Conservation (phyloP, 768 basidiomycete genomes). For the Cyathus striatus region DNA sequence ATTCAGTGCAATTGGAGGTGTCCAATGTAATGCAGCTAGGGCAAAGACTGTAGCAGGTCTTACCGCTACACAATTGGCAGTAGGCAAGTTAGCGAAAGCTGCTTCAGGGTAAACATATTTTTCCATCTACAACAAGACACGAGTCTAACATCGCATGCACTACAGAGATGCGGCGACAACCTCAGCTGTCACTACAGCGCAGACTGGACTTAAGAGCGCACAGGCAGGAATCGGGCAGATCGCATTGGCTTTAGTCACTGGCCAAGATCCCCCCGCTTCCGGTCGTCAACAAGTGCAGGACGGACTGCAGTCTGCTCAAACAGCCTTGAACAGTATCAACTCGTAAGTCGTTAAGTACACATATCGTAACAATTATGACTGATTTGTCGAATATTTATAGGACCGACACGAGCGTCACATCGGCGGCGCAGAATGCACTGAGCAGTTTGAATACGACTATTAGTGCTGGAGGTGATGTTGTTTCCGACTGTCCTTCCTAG, state of each 20-base stretch:
- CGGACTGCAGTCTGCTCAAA: conserved; percentile 14
- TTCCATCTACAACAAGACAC: neutral
- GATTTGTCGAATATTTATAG: conserved; percentile 4
- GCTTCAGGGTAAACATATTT: conserved; percentile 12
- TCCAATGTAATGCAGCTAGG: conserved; percentile 17
- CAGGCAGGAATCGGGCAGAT: conserved; percentile 18
- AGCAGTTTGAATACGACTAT: conserved; percentile 14
- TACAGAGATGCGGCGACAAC: conserved; percentile 15
- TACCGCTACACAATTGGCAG: conserved; percentile 12
- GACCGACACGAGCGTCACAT: conserved; percentile 15
- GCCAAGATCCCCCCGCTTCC: conserved; percentile 13
- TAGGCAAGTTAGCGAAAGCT: conserved; percentile 12
- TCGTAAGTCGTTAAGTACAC: conserved; percentile 13
- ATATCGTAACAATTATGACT: neutral
- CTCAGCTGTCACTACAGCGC: conserved; percentile 14
- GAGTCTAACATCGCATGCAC: neutral
- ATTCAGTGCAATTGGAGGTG: conserved; percentile 5
- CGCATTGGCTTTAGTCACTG: conserved; percentile 13
- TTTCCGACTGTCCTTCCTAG: conserved; percentile 17
- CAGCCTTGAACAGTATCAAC: conserved; percentile 15
- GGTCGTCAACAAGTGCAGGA: conserved; percentile 14
- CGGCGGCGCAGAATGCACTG: conserved; percentile 11
- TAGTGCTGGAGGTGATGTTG: conserved; percentile 14
- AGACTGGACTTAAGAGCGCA: conserved; percentile 14
- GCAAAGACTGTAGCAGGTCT: conserved; percentile 17